These are phyloP conservation scores for Dioscorea dumetorum DNA, from an alignment of 106 monocot species.

Conservation along the genomic window DNA sequence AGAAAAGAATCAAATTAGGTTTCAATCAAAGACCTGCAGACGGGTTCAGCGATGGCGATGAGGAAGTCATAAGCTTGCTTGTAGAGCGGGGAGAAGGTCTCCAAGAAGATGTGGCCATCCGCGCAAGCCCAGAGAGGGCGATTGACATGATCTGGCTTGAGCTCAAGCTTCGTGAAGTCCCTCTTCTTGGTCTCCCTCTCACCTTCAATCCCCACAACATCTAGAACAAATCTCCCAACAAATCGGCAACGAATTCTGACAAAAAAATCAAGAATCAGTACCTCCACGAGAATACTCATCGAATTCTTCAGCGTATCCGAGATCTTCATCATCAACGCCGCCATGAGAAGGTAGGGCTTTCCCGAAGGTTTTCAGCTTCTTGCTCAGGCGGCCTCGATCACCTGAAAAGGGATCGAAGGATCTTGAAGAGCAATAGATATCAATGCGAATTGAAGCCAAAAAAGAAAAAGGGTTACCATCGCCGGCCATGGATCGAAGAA, in stretches of 20 bases:
- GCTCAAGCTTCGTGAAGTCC: slow-evolving; percentile 88
- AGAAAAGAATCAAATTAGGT: background rate
- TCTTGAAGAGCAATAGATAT: background rate
- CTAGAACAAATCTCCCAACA: slow-evolving; percentile 2
- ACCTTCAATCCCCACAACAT: slow-evolving; percentile 1
- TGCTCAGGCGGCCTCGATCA: slow-evolving; percentile 37
- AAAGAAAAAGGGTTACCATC: background rate
- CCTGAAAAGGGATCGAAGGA: slow-evolving; percentile 3
- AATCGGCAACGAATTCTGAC: background rate
- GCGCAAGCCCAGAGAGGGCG: slow-evolving; percentile 96
- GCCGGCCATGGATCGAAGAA: slow-evolving; percentile 11
- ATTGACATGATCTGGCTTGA: slow-evolving; percentile 79
- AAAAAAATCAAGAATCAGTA: slow-evolving; percentile 5
- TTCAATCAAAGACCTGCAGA: slow-evolving; percentile 52
- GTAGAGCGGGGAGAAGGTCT: slow-evolving; percentile 94
- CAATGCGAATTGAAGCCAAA: background rate
- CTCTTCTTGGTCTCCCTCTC: slow-evolving; percentile 59
- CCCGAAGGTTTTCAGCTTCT: slow-evolving; percentile 22
- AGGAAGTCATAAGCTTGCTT: slow-evolving; percentile 98
- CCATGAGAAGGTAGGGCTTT: slow-evolving; percentile 12
- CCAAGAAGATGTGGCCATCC: slow-evolving; percentile 91
- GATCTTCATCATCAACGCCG: slow-evolving; percentile 36
- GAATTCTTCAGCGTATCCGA: slow-evolving; percentile 51
- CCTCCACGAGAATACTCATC: slow-evolving; percentile 62
- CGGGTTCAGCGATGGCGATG: slow-evolving; percentile 94